Evolutionary conservation across 164 flowering plant genomes (phyloP), one percentile per base, ranked within the genome.

Genomic region (Kalanchoe fedtschenkoi): DNA sequence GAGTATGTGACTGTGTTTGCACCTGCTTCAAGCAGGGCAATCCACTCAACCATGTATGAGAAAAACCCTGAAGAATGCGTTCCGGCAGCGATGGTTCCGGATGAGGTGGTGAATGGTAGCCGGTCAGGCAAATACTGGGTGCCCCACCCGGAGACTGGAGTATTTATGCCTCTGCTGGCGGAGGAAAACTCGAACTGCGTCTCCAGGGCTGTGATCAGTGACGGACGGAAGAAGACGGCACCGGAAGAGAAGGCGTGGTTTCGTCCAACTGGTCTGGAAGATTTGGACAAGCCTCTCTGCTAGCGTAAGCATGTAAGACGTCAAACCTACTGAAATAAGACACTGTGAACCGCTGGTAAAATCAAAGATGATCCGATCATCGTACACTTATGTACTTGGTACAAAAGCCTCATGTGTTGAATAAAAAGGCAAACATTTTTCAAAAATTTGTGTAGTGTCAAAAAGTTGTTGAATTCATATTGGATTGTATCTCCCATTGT

Each of bases 231-330:
- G 1, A 72, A 54, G 34, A 80, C 90, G 0, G 89, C 80, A 58
- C 58, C 82, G 72, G 96, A 86, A 78, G 81, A 85, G 74, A 74
- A 78, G 74, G 85, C 87, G n/a, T 82, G 89, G 86, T 85, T 86
- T 68, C 95, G 97, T 37, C 86, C 88, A 19, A 73, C 73, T 11
- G 62, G 72, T 43, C 72, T 81, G 5, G 95, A 62, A 55, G 65
- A 62, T 19, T 16, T 62, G 29, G 65, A 62, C 38, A 62, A 62
- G n/a, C 43, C 65, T 43, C 56, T n/a, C n/a, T n/a, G n/a, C n/a
- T n/a, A n/a, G n/a, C n/a, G n/a, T n/a, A n/a, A n/a, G n/a, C n/a
- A n/a, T n/a, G n/a, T n/a, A n/a, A n/a, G n/a, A n/a, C n/a, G n/a
- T n/a, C n/a, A n/a, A n/a, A n/a, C n/a, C n/a, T n/a, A n/a, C n/a